Percentiles rank a stretch among this genome's conserved stretches.
These are phyloP conservation scores for Beta macrorhiza DNA, from an alignment of 179 eudicot genomes.

Conservation along the genomic window DNA sequence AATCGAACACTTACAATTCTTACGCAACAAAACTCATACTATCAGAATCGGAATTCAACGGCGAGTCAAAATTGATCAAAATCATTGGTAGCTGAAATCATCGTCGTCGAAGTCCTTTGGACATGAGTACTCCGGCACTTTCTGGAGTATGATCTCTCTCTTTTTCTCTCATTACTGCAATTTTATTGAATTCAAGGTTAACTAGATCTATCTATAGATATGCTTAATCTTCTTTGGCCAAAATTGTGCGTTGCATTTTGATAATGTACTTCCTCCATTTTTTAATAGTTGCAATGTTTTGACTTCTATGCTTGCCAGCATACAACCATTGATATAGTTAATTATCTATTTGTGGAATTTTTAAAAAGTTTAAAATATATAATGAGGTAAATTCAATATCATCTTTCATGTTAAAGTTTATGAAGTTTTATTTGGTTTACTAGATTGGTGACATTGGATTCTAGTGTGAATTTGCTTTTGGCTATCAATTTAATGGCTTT, in stretches of 20 bases:
- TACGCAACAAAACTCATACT: background rate
- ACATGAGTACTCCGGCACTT: slow-evolving; percentile 50
- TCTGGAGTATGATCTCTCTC: slow-evolving; percentile 38
- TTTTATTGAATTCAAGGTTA: background rate
- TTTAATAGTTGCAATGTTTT: too few species aligned
- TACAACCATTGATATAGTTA: too few species aligned
- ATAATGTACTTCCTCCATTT: too few species aligned
- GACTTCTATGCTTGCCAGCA: too few species aligned
- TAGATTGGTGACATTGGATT: background rate
- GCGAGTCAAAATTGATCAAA: background rate
- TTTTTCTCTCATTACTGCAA: background rate
- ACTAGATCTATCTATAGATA: slow-evolving; percentile 4
- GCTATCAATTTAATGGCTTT: background rate
- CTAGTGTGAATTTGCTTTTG: background rate
- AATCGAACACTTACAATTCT: background rate
- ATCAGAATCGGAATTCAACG: background rate
- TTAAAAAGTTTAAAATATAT: too few species aligned
- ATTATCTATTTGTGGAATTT: too few species aligned
- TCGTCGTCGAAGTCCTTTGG: background rate
- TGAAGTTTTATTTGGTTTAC: too few species aligned
- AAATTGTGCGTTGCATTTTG: too few species aligned
- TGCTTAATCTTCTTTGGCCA: too few species aligned
- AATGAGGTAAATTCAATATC: too few species aligned
- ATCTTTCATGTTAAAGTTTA: too few species aligned
- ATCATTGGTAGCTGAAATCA: background rate